Evolutionary conservation across 768 basidiomycete genomes (phyloP).

Genomic region (Boletus coccyginus): DNA sequence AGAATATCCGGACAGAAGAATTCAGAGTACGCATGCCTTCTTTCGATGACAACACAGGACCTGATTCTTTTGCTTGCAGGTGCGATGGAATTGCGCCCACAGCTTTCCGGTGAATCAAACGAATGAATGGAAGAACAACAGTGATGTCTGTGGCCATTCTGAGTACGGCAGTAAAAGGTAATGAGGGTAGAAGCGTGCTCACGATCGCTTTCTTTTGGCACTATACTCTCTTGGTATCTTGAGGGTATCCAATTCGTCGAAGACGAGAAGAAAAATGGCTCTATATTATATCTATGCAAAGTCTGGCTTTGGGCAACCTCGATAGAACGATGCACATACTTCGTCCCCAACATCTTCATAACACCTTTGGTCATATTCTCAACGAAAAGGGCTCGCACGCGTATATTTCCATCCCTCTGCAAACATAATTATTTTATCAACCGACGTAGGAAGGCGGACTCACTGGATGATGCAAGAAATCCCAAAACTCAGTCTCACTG

Average conservation of each 20-base stretch:
- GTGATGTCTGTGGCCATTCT: conserved; percentile 46
- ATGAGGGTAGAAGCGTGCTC: conserved; percentile 33
- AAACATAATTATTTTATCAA: not conserved
- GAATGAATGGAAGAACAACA: conserved; percentile 51
- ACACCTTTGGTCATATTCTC: conserved; percentile 49
- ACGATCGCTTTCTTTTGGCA: conserved; percentile 49
- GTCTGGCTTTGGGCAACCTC: not conserved
- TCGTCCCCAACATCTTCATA: conserved; percentile 55
- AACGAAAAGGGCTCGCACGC: conserved; percentile 49
- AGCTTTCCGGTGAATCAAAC: conserved; percentile 26
- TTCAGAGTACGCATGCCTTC: conserved; percentile 5
- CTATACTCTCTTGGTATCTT: conserved; percentile 53
- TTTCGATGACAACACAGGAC: not conserved
- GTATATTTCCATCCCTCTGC: conserved; percentile 35
- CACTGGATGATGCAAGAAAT: conserved; percentile 31
- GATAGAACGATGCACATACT: conserved; percentile 30
- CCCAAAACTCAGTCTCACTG: conserved; percentile 36
- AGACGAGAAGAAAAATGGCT: conserved; percentile 66
- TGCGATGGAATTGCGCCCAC: not conserved
- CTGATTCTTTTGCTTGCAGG: not conserved
- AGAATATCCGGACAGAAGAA: not conserved
- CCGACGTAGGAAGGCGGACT: conserved; percentile 11
- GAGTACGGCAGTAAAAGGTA: not conserved
- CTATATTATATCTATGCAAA: conserved; percentile 44
- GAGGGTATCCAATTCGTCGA: conserved; percentile 67